A percentile compares a stretch with the other conserved stretches of the same genome.
phyloP scores from a whole-genome alignment of 805 yeast genomes.

The Isabelozyma gotoi region DNA sequence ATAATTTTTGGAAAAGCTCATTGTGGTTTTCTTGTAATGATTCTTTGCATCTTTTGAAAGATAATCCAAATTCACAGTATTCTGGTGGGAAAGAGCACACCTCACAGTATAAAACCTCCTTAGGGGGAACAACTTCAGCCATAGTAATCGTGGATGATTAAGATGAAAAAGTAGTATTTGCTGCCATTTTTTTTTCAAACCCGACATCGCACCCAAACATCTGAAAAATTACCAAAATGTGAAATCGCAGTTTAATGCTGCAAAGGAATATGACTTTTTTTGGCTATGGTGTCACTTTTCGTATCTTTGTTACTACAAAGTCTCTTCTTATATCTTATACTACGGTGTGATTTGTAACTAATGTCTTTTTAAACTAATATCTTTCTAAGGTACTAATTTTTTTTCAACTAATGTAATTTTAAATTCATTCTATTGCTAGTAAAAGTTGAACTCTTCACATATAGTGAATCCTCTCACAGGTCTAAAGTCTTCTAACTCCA shows the following conservation, averaged over 20 bases:
- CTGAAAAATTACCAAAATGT: not conserved
- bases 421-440: not conserved
- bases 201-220: slow-evolving; percentile 18
- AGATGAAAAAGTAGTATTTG: not conserved
- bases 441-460: slow-evolving; percentile 20
- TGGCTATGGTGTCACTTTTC: no score
- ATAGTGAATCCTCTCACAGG: slow-evolving; percentile 48
- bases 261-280: no score
- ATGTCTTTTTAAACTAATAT: no score
- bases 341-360: no score
- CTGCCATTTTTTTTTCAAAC: slow-evolving; percentile 11
- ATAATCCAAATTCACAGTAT: slow-evolving; percentile 88
- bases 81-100: slow-evolving; percentile 85
- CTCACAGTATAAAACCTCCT: slow-evolving; percentile 62
- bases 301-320: no score
- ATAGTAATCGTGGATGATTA: slow-evolving; percentile 9
- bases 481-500: slow-evolving; percentile 60
- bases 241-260: not conserved
- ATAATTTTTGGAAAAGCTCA: slow-evolving; percentile 57
- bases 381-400: no score
- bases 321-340: no score
- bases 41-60: slow-evolving; percentile 75
- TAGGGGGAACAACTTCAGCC: slow-evolving; percentile 32
- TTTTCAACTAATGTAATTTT: no score
- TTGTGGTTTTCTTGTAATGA: slow-evolving; percentile 69